Evolutionary conservation across 495 filamentous ascomycete species (phyloP).

Genomic region (Penicillium coprophilum): DNA sequence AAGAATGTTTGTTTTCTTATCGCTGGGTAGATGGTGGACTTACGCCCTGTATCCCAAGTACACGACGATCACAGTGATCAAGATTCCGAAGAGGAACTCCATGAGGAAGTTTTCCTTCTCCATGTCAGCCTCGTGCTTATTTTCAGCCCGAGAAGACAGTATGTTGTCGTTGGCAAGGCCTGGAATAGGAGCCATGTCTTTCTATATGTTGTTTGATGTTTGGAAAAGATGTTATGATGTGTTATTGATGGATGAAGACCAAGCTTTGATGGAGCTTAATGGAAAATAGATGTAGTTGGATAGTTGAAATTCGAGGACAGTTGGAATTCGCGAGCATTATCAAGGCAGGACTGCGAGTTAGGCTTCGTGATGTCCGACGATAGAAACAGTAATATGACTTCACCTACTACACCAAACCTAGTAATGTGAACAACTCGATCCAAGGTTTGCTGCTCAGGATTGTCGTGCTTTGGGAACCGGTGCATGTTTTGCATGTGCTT

Average conservation of each 20-base stretch:
- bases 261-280: slow-evolving; percentile 4
- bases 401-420: neutral
- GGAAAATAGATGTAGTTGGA: slow-evolving; percentile 1
- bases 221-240: neutral
- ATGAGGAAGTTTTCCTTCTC: neutral
- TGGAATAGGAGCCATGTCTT: neutral
- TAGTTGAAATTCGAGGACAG: neutral
- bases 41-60: neutral
- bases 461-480: neutral
- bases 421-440: neutral
- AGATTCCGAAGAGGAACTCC: neutral
- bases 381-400: neutral
- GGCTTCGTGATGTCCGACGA: neutral
- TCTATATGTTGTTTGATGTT: neutral
- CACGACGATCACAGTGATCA: no score
- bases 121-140: neutral
- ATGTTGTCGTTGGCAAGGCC: neutral
- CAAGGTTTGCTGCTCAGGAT: neutral
- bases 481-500: neutral
- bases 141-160: neutral
- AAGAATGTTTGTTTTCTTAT: neutral
- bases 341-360: neutral
- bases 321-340: neutral
- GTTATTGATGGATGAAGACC: neutral
- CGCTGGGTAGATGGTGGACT: neutral